phyloP scores from a whole-genome alignment of 129 eudicot genomes.

The Lactuca sativa region DNA sequence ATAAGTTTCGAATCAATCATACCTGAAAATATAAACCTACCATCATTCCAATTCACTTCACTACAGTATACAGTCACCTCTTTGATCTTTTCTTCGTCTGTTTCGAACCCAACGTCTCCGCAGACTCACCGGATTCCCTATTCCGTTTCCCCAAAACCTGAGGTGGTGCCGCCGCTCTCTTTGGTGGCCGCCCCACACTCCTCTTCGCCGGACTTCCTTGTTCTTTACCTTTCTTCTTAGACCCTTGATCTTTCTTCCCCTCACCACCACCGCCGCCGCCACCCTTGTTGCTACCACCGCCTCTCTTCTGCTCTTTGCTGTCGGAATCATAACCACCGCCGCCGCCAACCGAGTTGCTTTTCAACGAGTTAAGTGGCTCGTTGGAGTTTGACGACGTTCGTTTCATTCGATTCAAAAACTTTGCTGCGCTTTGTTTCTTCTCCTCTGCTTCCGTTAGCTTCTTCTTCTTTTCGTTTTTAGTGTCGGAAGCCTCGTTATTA shows the following conservation, averaged over 20 bases:
- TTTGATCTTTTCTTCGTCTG: conserved; percentile 62
- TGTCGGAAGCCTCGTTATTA: conserved; percentile 27
- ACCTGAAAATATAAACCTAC: conserved; percentile 37
- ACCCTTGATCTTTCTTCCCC: conserved; percentile 40
- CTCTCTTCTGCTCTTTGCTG: conserved; percentile 38
- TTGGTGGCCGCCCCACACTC: conserved; percentile 64
- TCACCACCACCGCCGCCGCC: conserved; percentile 31
- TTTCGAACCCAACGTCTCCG: conserved; percentile 43
- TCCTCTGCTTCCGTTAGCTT: conserved; percentile 38
- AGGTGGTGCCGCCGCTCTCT: conserved; percentile 56
- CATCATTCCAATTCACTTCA: conserved; percentile 2
- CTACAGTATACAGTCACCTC: conserved; percentile 28
- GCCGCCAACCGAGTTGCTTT: conserved; percentile 38
- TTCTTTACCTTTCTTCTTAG: conserved; percentile 39
- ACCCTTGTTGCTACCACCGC: conserved; percentile 32
- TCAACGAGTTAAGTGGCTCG: conserved; percentile 36
- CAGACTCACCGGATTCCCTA: conserved; percentile 40
- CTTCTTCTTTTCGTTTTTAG: conserved; percentile 41
- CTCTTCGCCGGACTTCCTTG: conserved; percentile 53
- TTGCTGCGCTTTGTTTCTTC: conserved; percentile 59
- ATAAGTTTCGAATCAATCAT: conserved; percentile 21
- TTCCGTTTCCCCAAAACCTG: conserved; percentile 49
- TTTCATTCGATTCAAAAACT: conserved; percentile 55
- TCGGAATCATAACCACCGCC: conserved; percentile 34
- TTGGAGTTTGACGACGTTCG: conserved; percentile 37